Base-by-base conservation (phyloP, 331 rosid species). In the Erythrophleum ivorense region DNA sequence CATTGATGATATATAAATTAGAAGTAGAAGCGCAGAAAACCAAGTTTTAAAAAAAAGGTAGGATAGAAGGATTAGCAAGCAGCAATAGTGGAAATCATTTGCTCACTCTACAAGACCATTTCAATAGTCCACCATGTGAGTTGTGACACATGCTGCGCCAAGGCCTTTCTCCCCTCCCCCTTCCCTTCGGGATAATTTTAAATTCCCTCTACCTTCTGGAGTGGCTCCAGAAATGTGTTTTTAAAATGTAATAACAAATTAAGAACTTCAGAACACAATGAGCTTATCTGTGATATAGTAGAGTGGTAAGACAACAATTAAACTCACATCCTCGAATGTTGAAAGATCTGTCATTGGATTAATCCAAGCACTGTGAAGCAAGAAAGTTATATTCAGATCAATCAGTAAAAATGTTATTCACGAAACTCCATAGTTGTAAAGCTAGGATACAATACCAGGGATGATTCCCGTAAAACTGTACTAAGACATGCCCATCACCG, bases 301-400 rank as follows among this genome's bases (percentile, higher is more conserved):
- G 11, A 31, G 63, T 31, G 50, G 52, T 18, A 63, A 63, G 48
- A 46, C 33, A 29, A 33, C 38, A 21, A 53, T 59, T 33, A 49
- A 29, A 55, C 85, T 77, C 55, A 82, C 82, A 49, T 77, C 69
- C 68, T 82, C 82, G 50, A 82, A 78, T 6, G 31, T 2, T n/a
- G 82, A 82, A 77, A 82, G 45, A 82, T 77, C 69, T 77, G 68
- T 82, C 12, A 66, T 57, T 16, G 82, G 75, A 71, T 82, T 71
- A 70, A 82, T 55, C 85, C 85, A 77, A 18, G 82, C 82, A 60
- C 85, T 76, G 82, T 31, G 33, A 69, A 58, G 55, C 38, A 66
- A 46, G 50, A 50, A 49, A 9, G 31, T 46, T 76, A 46, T n/a
- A 55, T 72, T 48, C 40, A 36, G 60, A 8, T 21, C 59, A 29